phyloP scores from a whole-genome alignment of 1,284 basidiomycete genomes.

The Cronartium quercuum region DNA sequence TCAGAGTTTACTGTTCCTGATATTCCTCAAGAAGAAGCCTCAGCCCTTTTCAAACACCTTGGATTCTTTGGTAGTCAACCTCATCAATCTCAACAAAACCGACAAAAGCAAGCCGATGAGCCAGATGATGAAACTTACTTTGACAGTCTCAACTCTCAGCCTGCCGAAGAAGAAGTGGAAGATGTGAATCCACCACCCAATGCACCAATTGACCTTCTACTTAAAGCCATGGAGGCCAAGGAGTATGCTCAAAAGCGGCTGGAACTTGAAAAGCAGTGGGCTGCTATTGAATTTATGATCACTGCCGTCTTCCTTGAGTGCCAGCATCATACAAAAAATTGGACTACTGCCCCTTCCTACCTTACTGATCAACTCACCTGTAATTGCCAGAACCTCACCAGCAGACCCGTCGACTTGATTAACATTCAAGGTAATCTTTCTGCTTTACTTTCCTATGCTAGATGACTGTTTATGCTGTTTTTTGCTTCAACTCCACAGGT shows the following conservation, averaged over 20 bases:
- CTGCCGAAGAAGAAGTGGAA: no score
- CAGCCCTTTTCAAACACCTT: no score
- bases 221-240: background rate
- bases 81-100: no score
- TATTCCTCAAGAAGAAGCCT: no score
- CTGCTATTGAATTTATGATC: background rate
- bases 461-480: no score
- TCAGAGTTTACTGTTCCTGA: no score
- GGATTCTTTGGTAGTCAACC: no score
- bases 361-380: background rate
- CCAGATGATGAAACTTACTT: no score
- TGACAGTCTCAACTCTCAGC: no score
- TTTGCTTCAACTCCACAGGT: no score
- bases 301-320: background rate
- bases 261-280: background rate
- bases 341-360: background rate
- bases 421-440: background rate
- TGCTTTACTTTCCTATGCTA: background rate
- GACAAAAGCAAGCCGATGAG: no score
- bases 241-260: background rate
- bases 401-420: background rate
- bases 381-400: background rate
- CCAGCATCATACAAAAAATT: background rate
- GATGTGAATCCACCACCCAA: no score
- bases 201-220: background rate